phyloP scores from a whole-genome alignment of 1,284 basidiomycete species.

The Naganishia liquefaciens region DNA sequence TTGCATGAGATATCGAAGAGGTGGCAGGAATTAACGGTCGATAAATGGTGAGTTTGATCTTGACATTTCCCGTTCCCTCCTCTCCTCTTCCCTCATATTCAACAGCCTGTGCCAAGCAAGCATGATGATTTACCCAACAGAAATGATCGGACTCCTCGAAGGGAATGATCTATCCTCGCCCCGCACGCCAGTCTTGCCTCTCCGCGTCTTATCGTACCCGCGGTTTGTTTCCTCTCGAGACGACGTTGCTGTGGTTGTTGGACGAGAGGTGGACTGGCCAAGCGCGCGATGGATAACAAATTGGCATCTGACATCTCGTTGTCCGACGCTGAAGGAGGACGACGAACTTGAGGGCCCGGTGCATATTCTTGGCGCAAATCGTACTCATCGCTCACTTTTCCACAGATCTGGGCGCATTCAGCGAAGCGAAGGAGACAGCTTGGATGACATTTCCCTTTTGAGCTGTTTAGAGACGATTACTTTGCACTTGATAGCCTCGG shows the following conservation, averaged over 20 bases:
- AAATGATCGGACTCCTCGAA: slow-evolving; percentile 23
- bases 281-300: background rate
- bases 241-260: background rate
- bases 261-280: background rate
- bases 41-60: background rate
- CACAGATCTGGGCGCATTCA: too few relatives aligned
- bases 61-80: background rate
- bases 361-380: too few relatives aligned
- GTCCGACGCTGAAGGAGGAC: too few relatives aligned
- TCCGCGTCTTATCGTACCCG: slow-evolving; percentile 6
- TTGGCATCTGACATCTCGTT: slow-evolving; percentile 11
- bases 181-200: background rate
- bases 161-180: slow-evolving; percentile 12
- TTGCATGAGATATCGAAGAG: too few relatives aligned
- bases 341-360: too few relatives aligned
- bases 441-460: too few relatives aligned
- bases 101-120: background rate
- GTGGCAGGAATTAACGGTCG: too few relatives aligned
- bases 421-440: too few relatives aligned
- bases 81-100: background rate
- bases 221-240: background rate
- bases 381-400: too few relatives aligned
- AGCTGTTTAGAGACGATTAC: too few relatives aligned
- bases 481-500: too few relatives aligned
- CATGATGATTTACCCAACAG: slow-evolving; percentile 16